Conservation (phyloP, 2,329 filamentous ascomycete genomes). For the Lanzia echinophila region DNA sequence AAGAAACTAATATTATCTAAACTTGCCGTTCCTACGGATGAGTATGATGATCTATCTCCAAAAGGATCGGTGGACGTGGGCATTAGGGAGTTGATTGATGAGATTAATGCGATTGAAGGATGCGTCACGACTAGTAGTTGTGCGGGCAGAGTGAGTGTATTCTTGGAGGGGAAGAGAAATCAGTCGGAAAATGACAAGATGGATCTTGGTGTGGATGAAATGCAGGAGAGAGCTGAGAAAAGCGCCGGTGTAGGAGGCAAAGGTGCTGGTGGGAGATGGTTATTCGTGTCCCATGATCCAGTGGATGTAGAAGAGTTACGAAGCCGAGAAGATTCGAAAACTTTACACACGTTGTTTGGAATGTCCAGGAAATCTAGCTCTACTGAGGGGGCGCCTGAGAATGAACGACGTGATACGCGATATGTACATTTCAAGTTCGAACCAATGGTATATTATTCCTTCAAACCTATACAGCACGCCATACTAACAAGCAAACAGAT, state of each 20-base stretch:
- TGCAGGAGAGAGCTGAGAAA: conserved; percentile 24
- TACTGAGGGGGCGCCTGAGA: conserved; percentile 8
- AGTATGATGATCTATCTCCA: conserved; percentile 78
- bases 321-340: conserved; percentile 19
- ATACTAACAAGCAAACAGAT: conserved; percentile 50
- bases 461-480: background rate
- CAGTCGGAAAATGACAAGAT: background rate
- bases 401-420: background rate
- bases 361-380: conserved; percentile 29
- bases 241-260: conserved; percentile 63
- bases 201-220: conserved; percentile 9
- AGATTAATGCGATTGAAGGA: conserved; percentile 68
- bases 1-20: conserved; percentile 69
- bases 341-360: conserved; percentile 33
- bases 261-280: conserved; percentile 75
- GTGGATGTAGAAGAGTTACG: conserved; percentile 33
- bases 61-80: conserved; percentile 81
- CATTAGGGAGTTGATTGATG: conserved; percentile 68
- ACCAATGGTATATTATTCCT: conserved; percentile 64
- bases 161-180: conserved; percentile 66
- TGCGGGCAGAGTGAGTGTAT: conserved; percentile 79
- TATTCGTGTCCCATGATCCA: conserved; percentile 81
- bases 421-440: conserved; percentile 87
- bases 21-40: conserved; percentile 58
- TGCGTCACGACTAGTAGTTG: conserved; percentile 92